Evolutionary conservation across 1,284 basidiomycete genomes (phyloP).

Genomic region (Ustilago curta): DNA sequence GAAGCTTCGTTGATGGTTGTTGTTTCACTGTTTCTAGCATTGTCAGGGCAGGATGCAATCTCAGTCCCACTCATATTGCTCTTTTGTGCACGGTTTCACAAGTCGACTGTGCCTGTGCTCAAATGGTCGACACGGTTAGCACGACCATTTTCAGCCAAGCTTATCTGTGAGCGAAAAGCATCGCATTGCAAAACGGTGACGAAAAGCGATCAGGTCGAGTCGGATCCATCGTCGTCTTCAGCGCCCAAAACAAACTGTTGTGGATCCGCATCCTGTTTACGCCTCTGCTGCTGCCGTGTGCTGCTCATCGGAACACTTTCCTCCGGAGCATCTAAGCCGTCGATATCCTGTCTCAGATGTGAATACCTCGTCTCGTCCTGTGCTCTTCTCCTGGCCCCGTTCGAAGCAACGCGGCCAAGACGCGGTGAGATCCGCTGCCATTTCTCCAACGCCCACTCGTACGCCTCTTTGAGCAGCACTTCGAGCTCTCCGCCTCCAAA

Average conservation of each 20-base stretch:
- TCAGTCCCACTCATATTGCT: background rate
- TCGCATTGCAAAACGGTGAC: background rate
- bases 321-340: conserved; percentile 9
- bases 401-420: conserved; percentile 1
- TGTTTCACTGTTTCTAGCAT: too few species aligned
- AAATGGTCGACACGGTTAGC: too few species aligned
- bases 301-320: background rate
- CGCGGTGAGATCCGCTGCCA: conserved; percentile 24
- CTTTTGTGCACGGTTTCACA: too few species aligned
- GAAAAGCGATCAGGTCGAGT: too few species aligned
- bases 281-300: conserved; percentile 6
- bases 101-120: too few species aligned
- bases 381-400: background rate
- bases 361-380: conserved; percentile 15
- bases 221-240: conserved; percentile 22
- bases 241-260: conserved; percentile 54
- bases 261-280: conserved; percentile 15
- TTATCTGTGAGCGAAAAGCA: too few species aligned
- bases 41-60: background rate
- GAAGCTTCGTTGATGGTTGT: conserved; percentile 57
- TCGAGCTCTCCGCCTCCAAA: conserved; percentile 57
- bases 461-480: conserved; percentile 47
- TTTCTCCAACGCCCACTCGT: conserved; percentile 33
- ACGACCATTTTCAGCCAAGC: too few species aligned
- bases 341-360: conserved; percentile 17